A percentile compares a stretch with the other conserved stretches of the same genome.
These are phyloP conservation scores for Gaeumannomyces tritici DNA, from an alignment of 2,329 filamentous ascomycete species.

Conservation along the genomic window DNA sequence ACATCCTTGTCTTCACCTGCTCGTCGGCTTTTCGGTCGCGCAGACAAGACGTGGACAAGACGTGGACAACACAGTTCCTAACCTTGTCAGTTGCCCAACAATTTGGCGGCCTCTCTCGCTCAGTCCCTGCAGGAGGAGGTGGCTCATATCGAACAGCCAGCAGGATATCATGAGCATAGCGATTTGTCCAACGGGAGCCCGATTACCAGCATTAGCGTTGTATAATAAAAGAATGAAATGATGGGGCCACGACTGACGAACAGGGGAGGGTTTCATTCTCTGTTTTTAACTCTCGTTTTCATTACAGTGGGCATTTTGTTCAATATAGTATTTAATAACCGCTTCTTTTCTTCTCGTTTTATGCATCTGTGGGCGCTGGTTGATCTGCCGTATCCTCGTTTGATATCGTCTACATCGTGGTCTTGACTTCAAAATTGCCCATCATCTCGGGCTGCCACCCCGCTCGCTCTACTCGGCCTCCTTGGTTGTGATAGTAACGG, in stretches of 20 bases:
- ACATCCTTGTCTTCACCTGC: too few species aligned
- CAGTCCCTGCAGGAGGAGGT: not conserved
- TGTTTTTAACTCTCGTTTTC: too few species aligned
- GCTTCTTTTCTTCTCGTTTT: not conserved
- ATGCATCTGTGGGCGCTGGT: too few species aligned
- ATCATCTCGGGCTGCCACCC: not conserved
- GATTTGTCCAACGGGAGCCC: not conserved
- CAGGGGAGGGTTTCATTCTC: not conserved
- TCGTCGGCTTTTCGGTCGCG: not conserved
- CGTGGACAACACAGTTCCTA: not conserved
- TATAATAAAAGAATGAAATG: slow-evolving; percentile 7
- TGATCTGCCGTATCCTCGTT: too few species aligned
- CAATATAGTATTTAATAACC: not conserved
- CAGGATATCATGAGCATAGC: not conserved
- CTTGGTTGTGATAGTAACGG: slow-evolving; percentile 1
- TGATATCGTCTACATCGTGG: too few species aligned
- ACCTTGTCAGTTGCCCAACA: not conserved
- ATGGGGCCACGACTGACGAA: slow-evolving; percentile 4
- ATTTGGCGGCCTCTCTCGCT: not conserved
- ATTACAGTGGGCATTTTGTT: not conserved
- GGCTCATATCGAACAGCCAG: not conserved
- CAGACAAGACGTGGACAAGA: not conserved
- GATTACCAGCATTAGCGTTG: slow-evolving; percentile 3
- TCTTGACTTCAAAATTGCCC: too few species aligned
- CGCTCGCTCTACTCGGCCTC: not conserved